Evolutionary conservation across 2,329 filamentous ascomycete genomes (phyloP).

Genomic region (Nothopassalora personata): DNA sequence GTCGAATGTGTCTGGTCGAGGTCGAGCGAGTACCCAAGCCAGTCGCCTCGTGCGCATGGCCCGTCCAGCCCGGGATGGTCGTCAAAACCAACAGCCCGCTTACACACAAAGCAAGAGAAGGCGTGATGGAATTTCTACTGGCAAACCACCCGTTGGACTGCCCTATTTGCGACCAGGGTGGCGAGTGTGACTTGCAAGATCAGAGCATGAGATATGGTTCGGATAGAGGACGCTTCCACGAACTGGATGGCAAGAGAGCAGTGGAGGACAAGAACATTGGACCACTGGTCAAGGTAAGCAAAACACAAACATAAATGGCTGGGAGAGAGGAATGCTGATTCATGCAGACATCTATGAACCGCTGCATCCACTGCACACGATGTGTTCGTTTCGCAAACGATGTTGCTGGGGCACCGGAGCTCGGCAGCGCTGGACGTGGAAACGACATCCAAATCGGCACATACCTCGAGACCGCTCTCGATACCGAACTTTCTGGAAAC

Average conservation of each 20-base stretch:
- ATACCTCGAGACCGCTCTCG: constrained; percentile 88
- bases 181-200: constrained; percentile 97
- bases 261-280: constrained; percentile 99
- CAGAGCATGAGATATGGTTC: constrained; percentile 98
- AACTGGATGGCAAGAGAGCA: constrained; percentile 89
- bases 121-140: constrained; percentile 97
- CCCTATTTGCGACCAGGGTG: constrained; percentile 97
- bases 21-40: constrained; percentile 95
- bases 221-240: constrained; percentile 94
- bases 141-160: constrained; percentile 96
- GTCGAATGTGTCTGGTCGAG: constrained; percentile 98
- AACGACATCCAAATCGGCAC: constrained; percentile 98
- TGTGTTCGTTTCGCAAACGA: constrained; percentile 98
- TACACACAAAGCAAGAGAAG: constrained; percentile 95
- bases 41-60: constrained; percentile 97
- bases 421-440: constrained; percentile 89
- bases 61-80: constrained; percentile 96
- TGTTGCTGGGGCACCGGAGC: constrained; percentile 87
- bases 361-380: constrained; percentile 97
- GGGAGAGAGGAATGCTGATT: constrained; percentile 11
- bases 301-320: not conserved
- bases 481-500: constrained; percentile 93
- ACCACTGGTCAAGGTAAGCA: constrained; percentile 71
- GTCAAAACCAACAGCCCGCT: constrained; percentile 97
- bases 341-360: constrained; percentile 89